Evolutionary conservation across 441 rosid species (phyloP).

Genomic region (Melastoma candidum): DNA sequence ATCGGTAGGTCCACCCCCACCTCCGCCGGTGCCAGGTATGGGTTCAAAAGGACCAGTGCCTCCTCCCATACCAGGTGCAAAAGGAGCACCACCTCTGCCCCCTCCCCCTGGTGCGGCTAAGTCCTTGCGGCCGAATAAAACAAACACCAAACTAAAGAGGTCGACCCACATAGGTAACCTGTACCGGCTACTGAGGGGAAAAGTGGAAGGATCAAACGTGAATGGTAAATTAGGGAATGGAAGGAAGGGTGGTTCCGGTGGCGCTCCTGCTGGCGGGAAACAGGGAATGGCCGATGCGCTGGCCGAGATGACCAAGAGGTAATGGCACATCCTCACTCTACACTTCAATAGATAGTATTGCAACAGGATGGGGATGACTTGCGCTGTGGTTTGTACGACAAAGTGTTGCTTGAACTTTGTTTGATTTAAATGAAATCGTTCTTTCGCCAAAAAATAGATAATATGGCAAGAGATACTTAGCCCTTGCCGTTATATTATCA

Average conservation of each 20-base stretch:
- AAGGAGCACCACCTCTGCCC: conserved; percentile 18
- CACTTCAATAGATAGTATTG: too few relatives aligned
- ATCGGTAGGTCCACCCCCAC: not conserved
- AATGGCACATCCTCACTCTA: not conserved
- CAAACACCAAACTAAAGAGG: conserved; percentile 17
- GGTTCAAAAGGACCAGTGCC: conserved; percentile 8
- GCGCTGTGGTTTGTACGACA: too few relatives aligned
- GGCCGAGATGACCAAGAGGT: conserved; percentile 87
- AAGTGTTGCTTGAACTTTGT: too few relatives aligned
- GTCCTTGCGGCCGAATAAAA: conserved; percentile 10
- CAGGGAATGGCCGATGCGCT: conserved; percentile 98
- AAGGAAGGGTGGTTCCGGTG: conserved; percentile 22
- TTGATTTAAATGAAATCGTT: too few relatives aligned
- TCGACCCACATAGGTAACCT: conserved; percentile 15
- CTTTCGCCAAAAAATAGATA: too few relatives aligned
- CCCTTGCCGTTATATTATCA: not conserved
- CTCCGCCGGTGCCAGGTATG: conserved; percentile 5
- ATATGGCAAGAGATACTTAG: too few relatives aligned
- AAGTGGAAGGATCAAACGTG: conserved; percentile 15
- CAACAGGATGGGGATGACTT: too few relatives aligned
- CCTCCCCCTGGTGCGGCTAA: conserved; percentile 11
- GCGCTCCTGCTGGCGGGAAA: conserved; percentile 33
- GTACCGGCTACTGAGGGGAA: conserved; percentile 18
- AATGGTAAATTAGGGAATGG: conserved; percentile 25
- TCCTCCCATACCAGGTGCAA: conserved; percentile 5